Evolutionary conservation across 306 rosid species (phyloP).

Genomic region (Prunus kanzakura): DNA sequence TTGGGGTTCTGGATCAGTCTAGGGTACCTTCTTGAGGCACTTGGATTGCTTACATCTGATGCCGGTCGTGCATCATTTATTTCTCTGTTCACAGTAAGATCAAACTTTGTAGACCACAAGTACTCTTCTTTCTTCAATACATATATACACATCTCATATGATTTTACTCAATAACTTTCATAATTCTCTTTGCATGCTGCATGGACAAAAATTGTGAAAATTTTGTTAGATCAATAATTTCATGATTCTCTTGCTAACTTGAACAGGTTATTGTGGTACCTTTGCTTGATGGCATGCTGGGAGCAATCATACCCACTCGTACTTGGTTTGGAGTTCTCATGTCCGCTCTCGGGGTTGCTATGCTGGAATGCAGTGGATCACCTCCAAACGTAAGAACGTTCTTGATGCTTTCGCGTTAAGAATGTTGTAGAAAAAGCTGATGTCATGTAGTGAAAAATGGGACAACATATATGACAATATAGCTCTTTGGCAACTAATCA

Average conservation of each 20-base stretch:
- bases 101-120: background rate
- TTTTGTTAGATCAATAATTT: too few species aligned
- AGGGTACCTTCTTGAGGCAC: slow-evolving; percentile 69
- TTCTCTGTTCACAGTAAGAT: slow-evolving; percentile 53
- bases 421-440: background rate
- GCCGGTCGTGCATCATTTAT: slow-evolving; percentile 74
- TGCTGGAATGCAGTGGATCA: slow-evolving; percentile 76
- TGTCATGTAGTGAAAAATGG: background rate
- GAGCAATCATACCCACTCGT: slow-evolving; percentile 49
- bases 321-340: slow-evolving; percentile 72
- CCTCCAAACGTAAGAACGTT: slow-evolving; percentile 48
- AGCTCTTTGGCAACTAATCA: background rate
- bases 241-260: background rate
- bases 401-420: background rate
- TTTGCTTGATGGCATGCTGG: slow-evolving; percentile 66
- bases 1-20: slow-evolving; percentile 76
- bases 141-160: too few species aligned
- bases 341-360: slow-evolving; percentile 61
- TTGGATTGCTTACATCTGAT: slow-evolving; percentile 72
- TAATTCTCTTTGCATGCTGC: too few species aligned
- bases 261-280: slow-evolving; percentile 73
- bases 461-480: background rate
- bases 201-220: too few species aligned
- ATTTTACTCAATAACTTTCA: too few species aligned
- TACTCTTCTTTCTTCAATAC: too few species aligned